Percentiles rank a stretch among this genome's conserved stretches.
These are phyloP conservation scores for Fusarium pininemorale DNA, from an alignment of 2,329 filamentous ascomycete genomes.

Conservation along the genomic window DNA sequence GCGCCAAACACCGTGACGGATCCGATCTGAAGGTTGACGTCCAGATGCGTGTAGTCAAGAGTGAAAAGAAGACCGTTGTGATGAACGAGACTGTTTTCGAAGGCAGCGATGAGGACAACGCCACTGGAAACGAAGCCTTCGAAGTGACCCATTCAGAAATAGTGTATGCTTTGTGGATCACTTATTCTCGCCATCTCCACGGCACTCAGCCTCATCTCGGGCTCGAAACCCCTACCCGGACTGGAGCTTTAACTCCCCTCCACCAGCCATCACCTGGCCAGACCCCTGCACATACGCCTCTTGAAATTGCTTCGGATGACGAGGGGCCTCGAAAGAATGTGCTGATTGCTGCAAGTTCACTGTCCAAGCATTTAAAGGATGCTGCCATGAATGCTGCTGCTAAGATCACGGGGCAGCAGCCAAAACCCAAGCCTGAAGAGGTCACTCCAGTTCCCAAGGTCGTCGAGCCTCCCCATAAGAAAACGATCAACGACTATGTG, in stretches of 20 bases:
- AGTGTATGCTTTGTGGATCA: constrained; percentile 96
- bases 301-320: constrained; percentile 65
- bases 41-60: constrained; percentile 95
- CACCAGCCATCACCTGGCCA: constrained; percentile 84
- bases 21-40: constrained; percentile 93
- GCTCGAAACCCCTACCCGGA: constrained; percentile 69
- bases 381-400: constrained; percentile 64
- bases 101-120: constrained; percentile 63
- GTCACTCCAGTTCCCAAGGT: constrained; percentile 49
- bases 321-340: constrained; percentile 55
- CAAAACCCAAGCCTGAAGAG: constrained; percentile 45
- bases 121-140: constrained; percentile 55
- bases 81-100: constrained; percentile 73
- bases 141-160: constrained; percentile 72
- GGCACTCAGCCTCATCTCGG: constrained; percentile 70
- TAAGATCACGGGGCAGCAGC: constrained; percentile 57
- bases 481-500: constrained; percentile 87
- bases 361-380: constrained; percentile 67
- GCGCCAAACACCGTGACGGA: constrained; percentile 88
- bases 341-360: constrained; percentile 54
- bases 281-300: constrained; percentile 65
- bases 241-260: constrained; percentile 74
- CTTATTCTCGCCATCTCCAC: constrained; percentile 93
- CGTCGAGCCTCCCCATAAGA: constrained; percentile 66
- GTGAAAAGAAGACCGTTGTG: constrained; percentile 73